These are phyloP conservation scores for Pseudotsuga menziesii DNA, from an alignment of 75 land plant genomes.

Conservation along the genomic window DNA sequence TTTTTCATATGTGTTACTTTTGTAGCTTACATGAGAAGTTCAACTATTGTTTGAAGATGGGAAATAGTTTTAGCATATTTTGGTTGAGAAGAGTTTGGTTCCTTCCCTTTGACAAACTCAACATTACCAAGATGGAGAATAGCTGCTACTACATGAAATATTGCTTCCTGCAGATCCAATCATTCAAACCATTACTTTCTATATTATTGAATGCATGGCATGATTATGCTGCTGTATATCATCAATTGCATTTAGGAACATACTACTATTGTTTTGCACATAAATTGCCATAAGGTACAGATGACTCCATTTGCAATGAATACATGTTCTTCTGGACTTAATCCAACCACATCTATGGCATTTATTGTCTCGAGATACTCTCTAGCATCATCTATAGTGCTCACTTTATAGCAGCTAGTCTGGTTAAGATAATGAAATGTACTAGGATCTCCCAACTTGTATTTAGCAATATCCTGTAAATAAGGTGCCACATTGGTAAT, in stretches of 20 bases:
- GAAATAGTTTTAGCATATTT: constrained; percentile 59
- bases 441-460: constrained; percentile 71
- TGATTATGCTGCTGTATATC: too few species aligned
- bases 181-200: background rate
- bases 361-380: constrained; percentile 86
- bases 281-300: background rate
- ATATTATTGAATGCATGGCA: background rate
- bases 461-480: constrained; percentile 71
- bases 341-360: constrained; percentile 96
- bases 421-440: constrained; percentile 88
- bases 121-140: constrained; percentile 81
- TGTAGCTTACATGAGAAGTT: constrained; percentile 55
- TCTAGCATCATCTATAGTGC: constrained; percentile 68
- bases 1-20: background rate
- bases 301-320: background rate
- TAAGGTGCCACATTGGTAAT: background rate
- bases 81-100: constrained; percentile 60
- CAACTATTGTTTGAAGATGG: constrained; percentile 68
- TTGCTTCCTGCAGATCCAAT: constrained; percentile 53
- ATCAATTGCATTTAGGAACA: constrained; percentile 6
- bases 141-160: constrained; percentile 74
- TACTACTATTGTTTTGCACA: background rate
- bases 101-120: constrained; percentile 65
- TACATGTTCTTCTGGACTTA: constrained; percentile 87
- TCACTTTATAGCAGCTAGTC: constrained; percentile 73